Evolutionary conservation across 2,329 filamentous ascomycete genomes (phyloP).

Genomic region (Zasmidium cellare): DNA sequence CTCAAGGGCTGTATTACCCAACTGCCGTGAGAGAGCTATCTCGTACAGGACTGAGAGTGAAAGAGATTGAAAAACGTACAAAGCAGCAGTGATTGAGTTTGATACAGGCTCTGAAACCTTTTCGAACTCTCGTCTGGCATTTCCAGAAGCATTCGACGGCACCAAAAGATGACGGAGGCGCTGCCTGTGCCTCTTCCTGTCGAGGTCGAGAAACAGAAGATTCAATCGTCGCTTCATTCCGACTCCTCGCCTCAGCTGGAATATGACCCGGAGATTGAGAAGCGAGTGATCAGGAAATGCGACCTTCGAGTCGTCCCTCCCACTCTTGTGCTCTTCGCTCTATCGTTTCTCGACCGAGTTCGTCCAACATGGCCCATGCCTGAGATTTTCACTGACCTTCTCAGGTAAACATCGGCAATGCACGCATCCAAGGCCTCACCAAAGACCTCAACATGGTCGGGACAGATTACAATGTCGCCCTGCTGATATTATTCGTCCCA

Average conservation of each 20-base stretch:
- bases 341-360: constrained; percentile 32
- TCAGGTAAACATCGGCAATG: constrained; percentile 34
- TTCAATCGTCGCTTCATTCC: background rate
- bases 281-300: background rate
- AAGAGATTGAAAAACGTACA: background rate
- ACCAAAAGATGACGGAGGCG: background rate
- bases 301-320: constrained; percentile 34
- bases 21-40: background rate
- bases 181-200: background rate
- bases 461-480: constrained; percentile 41
- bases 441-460: constrained; percentile 43
- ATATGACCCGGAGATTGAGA: background rate
- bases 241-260: background rate
- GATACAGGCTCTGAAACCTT: background rate
- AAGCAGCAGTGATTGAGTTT: background rate
- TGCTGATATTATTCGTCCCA: constrained; percentile 44
- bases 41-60: background rate
- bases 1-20: background rate
- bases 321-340: constrained; percentile 38
- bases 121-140: background rate
- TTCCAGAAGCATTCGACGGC: background rate
- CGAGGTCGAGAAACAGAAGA: background rate
- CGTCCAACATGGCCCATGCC: too few species aligned
- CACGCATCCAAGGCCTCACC: constrained; percentile 27
- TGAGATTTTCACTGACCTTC: too few species aligned